Evolutionary conservation across 2,329 filamentous ascomycete species (phyloP).

Genomic region (Paramyrothecium roridum): DNA sequence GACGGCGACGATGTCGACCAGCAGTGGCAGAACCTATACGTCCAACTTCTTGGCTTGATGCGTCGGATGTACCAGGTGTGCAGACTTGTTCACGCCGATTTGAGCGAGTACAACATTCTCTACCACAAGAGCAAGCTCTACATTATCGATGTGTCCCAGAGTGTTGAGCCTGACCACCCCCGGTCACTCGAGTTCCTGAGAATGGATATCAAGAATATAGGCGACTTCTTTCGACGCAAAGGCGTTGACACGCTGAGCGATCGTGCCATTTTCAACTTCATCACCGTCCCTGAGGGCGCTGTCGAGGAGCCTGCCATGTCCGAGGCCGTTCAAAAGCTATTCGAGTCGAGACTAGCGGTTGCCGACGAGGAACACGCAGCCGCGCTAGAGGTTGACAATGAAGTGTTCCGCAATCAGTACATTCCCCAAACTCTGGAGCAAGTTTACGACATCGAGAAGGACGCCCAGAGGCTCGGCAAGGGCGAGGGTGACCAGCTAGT

Average conservation of each 20-base stretch:
- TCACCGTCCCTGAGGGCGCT: constrained; percentile 61
- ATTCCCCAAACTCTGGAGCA: constrained; percentile 95
- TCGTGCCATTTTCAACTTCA: constrained; percentile 78
- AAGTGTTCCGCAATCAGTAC: constrained; percentile 93
- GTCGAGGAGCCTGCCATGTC: constrained; percentile 60
- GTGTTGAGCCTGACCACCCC: constrained; percentile 94
- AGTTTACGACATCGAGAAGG: constrained; percentile 93
- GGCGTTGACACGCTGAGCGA: constrained; percentile 80
- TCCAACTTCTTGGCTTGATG: constrained; percentile 85
- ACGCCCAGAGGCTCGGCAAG: constrained; percentile 71
- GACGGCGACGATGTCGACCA: constrained; percentile 63
- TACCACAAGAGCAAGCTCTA: constrained; percentile 81
- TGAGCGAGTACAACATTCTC: constrained; percentile 97
- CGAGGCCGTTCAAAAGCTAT: constrained; percentile 63
- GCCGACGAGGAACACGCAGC: constrained; percentile 51
- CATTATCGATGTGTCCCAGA: constrained; percentile 97
- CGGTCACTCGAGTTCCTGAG: constrained; percentile 88
- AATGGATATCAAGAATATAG: constrained; percentile 98
- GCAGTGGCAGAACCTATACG: constrained; percentile 76
- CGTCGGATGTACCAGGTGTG: constrained; percentile 90
- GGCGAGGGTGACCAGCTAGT: constrained; percentile 76
- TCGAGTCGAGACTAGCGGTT: constrained; percentile 49
- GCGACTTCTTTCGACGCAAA: constrained; percentile 86
- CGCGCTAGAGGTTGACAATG: constrained; percentile 74
- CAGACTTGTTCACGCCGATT: constrained; percentile 87